phyloP scores from a whole-genome alignment of 371 early-diverging fungal species.

The Batrachochytrium dendrobatidis region DNA sequence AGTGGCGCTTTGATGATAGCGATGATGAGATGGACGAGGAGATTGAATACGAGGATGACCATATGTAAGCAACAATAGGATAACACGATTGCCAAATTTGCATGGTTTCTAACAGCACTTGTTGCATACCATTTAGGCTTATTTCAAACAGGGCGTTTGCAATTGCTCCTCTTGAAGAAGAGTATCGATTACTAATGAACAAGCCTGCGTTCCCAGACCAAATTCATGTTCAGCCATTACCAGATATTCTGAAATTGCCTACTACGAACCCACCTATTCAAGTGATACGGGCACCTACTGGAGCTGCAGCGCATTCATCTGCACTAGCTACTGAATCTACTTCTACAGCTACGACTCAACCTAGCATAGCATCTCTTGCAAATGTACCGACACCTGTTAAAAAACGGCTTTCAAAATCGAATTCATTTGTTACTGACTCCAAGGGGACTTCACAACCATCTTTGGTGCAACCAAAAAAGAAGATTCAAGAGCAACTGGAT shows the following conservation, averaged over 20 bases:
- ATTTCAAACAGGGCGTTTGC: constrained; percentile 27
- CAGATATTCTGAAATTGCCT: constrained; percentile 2
- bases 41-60: neutral
- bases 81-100: neutral
- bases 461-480: neutral
- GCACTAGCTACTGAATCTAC: neutral
- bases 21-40: constrained; percentile 17
- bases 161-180: constrained; percentile 19
- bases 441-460: neutral
- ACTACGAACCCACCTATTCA: neutral
- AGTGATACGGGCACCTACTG: neutral
- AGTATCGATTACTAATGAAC: constrained; percentile 20
- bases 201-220: constrained; percentile 27
- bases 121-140: constrained; percentile 5
- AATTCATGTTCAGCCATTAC: constrained; percentile 18
- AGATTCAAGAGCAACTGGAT: neutral
- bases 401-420: neutral
- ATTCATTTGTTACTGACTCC: neutral
- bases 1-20: neutral
- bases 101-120: neutral
- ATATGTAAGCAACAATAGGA: no score
- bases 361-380: neutral
- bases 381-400: neutral
- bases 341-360: neutral
- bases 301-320: neutral